Evolutionary conservation across 495 filamentous ascomycete genomes (phyloP).

Genomic region (Lineolata rhizophorae): DNA sequence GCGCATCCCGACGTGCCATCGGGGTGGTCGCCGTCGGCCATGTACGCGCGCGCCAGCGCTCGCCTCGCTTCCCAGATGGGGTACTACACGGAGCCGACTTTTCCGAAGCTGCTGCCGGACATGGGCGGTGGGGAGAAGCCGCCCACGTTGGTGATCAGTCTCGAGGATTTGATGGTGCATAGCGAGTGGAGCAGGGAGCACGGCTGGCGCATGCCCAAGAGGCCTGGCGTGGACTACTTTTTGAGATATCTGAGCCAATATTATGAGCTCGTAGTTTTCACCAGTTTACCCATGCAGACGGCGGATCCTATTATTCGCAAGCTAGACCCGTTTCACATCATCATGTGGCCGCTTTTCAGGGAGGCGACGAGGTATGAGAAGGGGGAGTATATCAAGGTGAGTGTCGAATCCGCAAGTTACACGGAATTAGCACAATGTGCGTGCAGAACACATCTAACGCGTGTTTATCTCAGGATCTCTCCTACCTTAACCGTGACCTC

Average conservation of each 20-base stretch:
- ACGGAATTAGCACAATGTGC: neutral
- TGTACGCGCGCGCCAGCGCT: slow-evolving; percentile 58
- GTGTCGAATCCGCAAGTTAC: neutral
- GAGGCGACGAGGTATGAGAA: slow-evolving; percentile 90
- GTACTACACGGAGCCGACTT: slow-evolving; percentile 93
- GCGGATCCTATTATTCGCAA: slow-evolving; percentile 79
- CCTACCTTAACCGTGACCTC: slow-evolving; percentile 85
- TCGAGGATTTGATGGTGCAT: slow-evolving; percentile 88
- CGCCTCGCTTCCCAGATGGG: slow-evolving; percentile 48
- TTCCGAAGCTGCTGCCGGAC: slow-evolving; percentile 82
- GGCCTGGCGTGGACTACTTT: slow-evolving; percentile 93
- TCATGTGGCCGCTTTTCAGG: slow-evolving; percentile 85
- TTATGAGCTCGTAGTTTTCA: slow-evolving; percentile 94
- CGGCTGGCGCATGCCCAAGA: slow-evolving; percentile 88
- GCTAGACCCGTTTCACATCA: slow-evolving; percentile 86
- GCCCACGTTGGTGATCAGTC: slow-evolving; percentile 58
- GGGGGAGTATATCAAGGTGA: slow-evolving; percentile 89
- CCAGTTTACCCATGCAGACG: slow-evolving; percentile 55
- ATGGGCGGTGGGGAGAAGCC: slow-evolving; percentile 57
- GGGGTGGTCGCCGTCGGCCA: slow-evolving; percentile 48
- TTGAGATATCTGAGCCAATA: slow-evolving; percentile 88
- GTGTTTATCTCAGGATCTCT: slow-evolving; percentile 90
- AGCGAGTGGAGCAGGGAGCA: slow-evolving; percentile 84
- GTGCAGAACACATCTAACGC: too few relatives aligned
- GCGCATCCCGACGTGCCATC: slow-evolving; percentile 46